A percentile compares a stretch with the other conserved stretches of the same genome.
Evolutionary conservation across 768 basidiomycete species (phyloP).

Genomic region (Strobilomyces dryophilus): DNA sequence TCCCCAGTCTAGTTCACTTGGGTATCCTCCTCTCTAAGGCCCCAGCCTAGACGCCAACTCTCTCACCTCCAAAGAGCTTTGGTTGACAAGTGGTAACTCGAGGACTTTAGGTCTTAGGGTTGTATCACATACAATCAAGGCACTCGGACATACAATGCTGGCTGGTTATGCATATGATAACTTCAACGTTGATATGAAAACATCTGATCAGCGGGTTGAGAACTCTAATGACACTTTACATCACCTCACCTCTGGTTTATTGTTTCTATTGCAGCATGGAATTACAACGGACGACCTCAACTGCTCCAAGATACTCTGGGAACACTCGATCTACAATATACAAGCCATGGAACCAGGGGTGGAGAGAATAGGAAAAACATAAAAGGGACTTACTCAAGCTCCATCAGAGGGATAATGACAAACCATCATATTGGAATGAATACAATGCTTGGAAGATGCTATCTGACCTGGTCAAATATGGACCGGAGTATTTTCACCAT

Average conservation of each 20-base stretch:
- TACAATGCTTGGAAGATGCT: not conserved
- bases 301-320: not conserved
- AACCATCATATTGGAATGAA: not conserved
- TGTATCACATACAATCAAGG: not conserved
- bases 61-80: too few relatives aligned
- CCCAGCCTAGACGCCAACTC: too few relatives aligned
- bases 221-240: not conserved
- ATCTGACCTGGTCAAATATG: not conserved
- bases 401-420: not conserved
- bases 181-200: conserved; percentile 1
- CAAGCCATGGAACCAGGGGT: not conserved
- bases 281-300: not conserved
- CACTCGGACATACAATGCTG: not conserved
- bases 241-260: not conserved
- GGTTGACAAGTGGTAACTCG: too few relatives aligned
- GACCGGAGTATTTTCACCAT: not conserved
- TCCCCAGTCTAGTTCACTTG: too few relatives aligned
- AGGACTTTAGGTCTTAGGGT: too few relatives aligned
- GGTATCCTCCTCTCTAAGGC: too few relatives aligned
- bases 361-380: not conserved
- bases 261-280: not conserved
- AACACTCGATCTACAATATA: not conserved
- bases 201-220: not conserved
- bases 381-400: not conserved
- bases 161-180: conserved; percentile 5